A percentile compares a stretch with the other conserved stretches of the same genome.
These are phyloP conservation scores for Phytomonas sp. DNA, from an alignment of 208 protist genomes.

Conservation along the genomic window DNA sequence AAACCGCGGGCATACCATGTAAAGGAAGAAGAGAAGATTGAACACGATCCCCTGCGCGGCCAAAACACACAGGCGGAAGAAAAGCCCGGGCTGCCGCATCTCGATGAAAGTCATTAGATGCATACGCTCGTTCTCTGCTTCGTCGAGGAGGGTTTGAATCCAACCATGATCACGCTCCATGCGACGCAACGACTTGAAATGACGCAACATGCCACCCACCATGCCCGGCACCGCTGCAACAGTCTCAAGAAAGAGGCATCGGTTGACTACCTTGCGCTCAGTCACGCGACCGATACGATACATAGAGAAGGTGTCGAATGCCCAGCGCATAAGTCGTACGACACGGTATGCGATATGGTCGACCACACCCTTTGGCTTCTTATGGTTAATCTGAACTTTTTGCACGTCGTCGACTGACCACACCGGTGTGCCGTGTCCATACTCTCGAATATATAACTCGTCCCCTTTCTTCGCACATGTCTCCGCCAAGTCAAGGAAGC, in stretches of 20 bases:
- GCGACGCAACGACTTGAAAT: slow-evolving; percentile 61
- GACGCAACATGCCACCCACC: slow-evolving; percentile 62
- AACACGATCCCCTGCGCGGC: slow-evolving; percentile 51
- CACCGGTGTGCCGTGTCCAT: slow-evolving; percentile 7
- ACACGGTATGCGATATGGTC: slow-evolving; percentile 19
- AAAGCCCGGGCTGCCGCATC: slow-evolving; percentile 27
- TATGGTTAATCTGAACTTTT: slow-evolving; percentile 30
- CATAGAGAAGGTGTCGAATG: slow-evolving; percentile 42
- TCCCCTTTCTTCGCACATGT: slow-evolving; percentile 1
- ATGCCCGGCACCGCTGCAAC: slow-evolving; percentile 67
- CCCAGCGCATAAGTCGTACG: slow-evolving; percentile 20
- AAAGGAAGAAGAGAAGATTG: slow-evolving; percentile 27
- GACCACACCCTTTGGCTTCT: slow-evolving; percentile 11
- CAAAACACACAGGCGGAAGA: slow-evolving; percentile 35
- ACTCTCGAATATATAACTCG: not conserved
- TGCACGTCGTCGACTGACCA: slow-evolving; percentile 21
- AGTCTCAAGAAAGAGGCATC: slow-evolving; percentile 72
- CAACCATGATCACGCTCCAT: slow-evolving; percentile 79
- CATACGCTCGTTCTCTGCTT: slow-evolving; percentile 94
- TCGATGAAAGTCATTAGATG: slow-evolving; percentile 83
- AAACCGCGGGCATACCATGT: not conserved
- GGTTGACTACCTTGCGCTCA: slow-evolving; percentile 24
- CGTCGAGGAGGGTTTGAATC: slow-evolving; percentile 88
- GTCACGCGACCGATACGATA: slow-evolving; percentile 27
- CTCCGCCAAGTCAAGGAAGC: slow-evolving; percentile 12